A percentile compares a stretch with the other conserved stretches of the same genome.
Evolutionary conservation across 352 stramenopile genomes (phyloP).

Genomic region (Globisporangium camurandrum): DNA sequence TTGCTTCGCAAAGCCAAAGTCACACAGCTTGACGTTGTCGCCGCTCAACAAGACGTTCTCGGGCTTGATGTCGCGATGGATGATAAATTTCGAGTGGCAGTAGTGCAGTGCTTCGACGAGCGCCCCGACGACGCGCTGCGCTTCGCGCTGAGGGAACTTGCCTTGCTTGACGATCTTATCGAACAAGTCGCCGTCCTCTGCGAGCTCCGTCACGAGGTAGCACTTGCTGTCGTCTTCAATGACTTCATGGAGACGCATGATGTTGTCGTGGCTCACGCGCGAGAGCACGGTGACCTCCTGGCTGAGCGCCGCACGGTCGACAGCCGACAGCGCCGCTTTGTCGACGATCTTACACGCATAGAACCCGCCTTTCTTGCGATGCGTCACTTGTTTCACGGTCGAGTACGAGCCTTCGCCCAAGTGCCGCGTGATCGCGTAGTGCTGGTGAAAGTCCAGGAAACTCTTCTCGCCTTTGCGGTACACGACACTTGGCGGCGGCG

Average conservation of each 20-base stretch:
- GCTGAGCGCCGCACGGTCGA: constrained; percentile 62
- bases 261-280: constrained; percentile 78
- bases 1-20: constrained; percentile 82
- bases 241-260: constrained; percentile 91
- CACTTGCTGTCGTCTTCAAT: constrained; percentile 93
- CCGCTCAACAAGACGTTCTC: constrained; percentile 79
- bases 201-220: constrained; percentile 97
- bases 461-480: constrained; percentile 75
- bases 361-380: constrained; percentile 61
- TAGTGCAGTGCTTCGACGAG: constrained; percentile 89
- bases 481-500: constrained; percentile 22
- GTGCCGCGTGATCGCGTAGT: constrained; percentile 73
- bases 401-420: constrained; percentile 85
- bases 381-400: constrained; percentile 82
- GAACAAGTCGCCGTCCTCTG: constrained; percentile 86
- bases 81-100: constrained; percentile 85
- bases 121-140: constrained; percentile 56
- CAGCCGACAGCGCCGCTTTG: constrained; percentile 61
- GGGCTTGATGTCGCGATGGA: constrained; percentile 83
- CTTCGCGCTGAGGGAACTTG: constrained; percentile 57
- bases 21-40: constrained; percentile 75
- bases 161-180: constrained; percentile 83
- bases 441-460: constrained; percentile 78
- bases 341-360: constrained; percentile 84
- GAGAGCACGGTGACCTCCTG: constrained; percentile 69